These are phyloP conservation scores for Acmispon strigosus DNA, from an alignment of 306 rosid genomes.

Conservation along the genomic window DNA sequence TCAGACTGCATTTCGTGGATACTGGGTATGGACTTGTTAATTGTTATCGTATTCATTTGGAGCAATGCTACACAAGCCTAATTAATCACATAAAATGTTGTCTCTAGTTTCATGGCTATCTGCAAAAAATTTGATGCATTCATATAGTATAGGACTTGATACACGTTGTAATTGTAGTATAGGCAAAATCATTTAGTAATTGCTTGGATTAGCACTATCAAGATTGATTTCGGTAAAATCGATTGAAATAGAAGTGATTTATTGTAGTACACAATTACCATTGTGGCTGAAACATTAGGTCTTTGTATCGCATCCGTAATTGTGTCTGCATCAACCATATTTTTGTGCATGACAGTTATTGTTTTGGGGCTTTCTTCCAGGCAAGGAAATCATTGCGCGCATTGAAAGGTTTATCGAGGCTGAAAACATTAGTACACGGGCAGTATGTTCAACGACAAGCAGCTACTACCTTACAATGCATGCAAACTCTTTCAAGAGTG, in stretches of 20 bases:
- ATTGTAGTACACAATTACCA: no score
- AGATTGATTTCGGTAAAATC: no score
- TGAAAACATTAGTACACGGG: constrained; percentile 67
- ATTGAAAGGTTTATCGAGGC: constrained; percentile 75
- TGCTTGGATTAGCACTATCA: no score
- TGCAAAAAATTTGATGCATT: not conserved
- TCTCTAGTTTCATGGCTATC: not conserved
- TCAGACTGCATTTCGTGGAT: constrained; percentile 69
- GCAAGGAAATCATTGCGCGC: constrained; percentile 75
- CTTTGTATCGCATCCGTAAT: no score
- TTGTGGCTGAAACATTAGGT: no score
- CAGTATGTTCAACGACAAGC: constrained; percentile 81
- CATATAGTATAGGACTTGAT: not conserved
- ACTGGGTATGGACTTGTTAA: constrained; percentile 40
- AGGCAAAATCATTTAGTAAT: no score
- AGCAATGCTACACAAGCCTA: not conserved
- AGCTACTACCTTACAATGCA: constrained; percentile 63
- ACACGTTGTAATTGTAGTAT: not conserved
- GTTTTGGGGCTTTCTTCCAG: constrained; percentile 28
- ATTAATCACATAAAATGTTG: not conserved
- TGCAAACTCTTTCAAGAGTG: constrained; percentile 80
- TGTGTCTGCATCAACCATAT: no score
- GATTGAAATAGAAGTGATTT: no score
- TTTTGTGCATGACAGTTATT: not conserved
- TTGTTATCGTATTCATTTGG: not conserved